Percentiles rank a stretch among this genome's conserved stretches.
Conservation (phyloP, 352 stramenopile genomes). For the Phytophthora kernoviae region DNA sequence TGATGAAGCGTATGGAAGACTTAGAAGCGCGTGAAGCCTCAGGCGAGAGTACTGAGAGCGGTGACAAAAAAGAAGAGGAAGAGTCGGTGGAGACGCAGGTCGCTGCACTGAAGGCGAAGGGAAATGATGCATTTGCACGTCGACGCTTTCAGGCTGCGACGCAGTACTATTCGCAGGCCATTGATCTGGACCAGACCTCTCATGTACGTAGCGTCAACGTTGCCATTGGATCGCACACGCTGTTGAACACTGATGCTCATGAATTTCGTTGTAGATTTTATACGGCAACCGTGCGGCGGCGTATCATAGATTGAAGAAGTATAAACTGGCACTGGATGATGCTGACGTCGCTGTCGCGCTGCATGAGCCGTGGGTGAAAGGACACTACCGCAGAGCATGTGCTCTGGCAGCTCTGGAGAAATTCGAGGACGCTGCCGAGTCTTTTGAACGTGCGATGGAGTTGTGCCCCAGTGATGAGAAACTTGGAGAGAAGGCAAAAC, state of each 20-base stretch:
- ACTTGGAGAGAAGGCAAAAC: slow-evolving; percentile 62
- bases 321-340: slow-evolving; percentile 63
- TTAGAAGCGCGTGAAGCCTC: slow-evolving; percentile 70
- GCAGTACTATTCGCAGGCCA: slow-evolving; percentile 89
- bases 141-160: slow-evolving; percentile 80
- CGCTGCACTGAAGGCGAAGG: slow-evolving; percentile 68
- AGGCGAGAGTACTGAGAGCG: slow-evolving; percentile 29
- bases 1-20: slow-evolving; percentile 88
- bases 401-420: slow-evolving; percentile 68
- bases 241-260: not conserved
- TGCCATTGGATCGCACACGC: not conserved
- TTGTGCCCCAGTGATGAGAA: slow-evolving; percentile 73
- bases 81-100: slow-evolving; percentile 36
- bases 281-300: slow-evolving; percentile 84
- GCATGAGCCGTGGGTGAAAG: slow-evolving; percentile 83
- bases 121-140: slow-evolving; percentile 79
- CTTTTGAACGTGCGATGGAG: slow-evolving; percentile 72
- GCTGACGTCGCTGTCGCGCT: slow-evolving; percentile 65
- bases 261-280: slow-evolving; percentile 53
- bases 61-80: slow-evolving; percentile 32
- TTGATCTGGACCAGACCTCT: slow-evolving; percentile 69
- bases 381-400: slow-evolving; percentile 78
- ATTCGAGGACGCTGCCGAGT: slow-evolving; percentile 64
- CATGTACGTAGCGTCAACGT: slow-evolving; percentile 48
- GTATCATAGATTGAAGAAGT: slow-evolving; percentile 76